These are phyloP conservation scores for Spongospora subterranea DNA, from an alignment of 208 protist genomes.

Conservation along the genomic window DNA sequence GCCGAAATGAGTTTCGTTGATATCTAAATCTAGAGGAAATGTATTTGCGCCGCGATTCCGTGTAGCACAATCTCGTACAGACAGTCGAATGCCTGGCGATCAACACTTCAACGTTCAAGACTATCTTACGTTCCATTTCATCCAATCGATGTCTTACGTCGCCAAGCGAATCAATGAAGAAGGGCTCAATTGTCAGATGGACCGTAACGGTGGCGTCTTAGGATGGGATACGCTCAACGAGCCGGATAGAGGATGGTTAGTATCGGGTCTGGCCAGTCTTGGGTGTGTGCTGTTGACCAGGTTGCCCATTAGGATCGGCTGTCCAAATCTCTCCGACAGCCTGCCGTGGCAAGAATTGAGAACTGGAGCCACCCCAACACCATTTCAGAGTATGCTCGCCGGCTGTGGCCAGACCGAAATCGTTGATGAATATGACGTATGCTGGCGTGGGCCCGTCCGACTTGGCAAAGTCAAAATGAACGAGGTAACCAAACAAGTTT, in stretches of 20 bases:
- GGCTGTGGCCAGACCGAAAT: neutral
- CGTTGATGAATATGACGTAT: neutral
- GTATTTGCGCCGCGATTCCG: neutral
- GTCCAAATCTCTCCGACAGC: neutral
- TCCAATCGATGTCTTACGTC: neutral
- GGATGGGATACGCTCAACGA: slow-evolving; percentile 48
- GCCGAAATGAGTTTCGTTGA: neutral
- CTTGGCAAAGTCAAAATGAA: neutral
- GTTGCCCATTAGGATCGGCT: slow-evolving; percentile 5
- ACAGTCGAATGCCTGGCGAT: neutral
- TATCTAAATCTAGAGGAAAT: neutral
- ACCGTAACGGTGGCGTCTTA: neutral
- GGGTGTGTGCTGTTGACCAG: too few relatives aligned
- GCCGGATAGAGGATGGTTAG: neutral
- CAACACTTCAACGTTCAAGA: slow-evolving; percentile 34
- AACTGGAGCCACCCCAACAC: neutral
- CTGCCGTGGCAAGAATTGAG: slow-evolving; percentile 19
- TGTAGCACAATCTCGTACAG: neutral
- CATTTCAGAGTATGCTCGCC: neutral
- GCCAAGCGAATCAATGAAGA: neutral
- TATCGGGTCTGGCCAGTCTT: too few relatives aligned
- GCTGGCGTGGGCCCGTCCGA: neutral
- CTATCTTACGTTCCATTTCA: slow-evolving; percentile 13
- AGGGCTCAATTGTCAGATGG: neutral
- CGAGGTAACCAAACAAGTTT: too few relatives aligned